Base-by-base conservation (phyloP, 345 rosid species). In the Nephelium lappaceum region DNA sequence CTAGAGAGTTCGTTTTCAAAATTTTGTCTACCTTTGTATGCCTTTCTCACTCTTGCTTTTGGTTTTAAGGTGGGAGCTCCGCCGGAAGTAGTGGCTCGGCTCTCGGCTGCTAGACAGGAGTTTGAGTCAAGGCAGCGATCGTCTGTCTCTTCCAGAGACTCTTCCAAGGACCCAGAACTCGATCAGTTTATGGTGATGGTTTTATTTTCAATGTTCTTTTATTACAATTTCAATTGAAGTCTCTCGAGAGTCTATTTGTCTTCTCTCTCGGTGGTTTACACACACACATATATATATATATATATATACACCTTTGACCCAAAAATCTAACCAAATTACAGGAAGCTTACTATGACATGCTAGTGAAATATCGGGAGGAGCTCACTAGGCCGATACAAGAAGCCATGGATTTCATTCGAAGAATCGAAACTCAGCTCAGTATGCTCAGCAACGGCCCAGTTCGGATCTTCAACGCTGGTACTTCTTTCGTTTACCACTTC, bases 261-360 rank as follows among this genome's bases (percentile, higher is more conserved):
- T 51, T 70, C 18, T 73, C 49, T 39, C 49, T 72, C 45, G 58
- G 64, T n/a, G 60, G 45, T n/a, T 61, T 27, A 43, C 21, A 31
- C n/a, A n/a, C n/a, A n/a, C n/a, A n/a, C n/a, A n/a, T n/a, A n/a
- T n/a, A n/a, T n/a, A n/a, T n/a, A n/a, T n/a, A n/a, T n/a, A n/a
- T 31, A 24, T 64, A 27, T 73, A 21, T 27, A n/a, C n/a, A n/a
- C n/a, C n/a, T 8, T 39, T 75, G 67, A 61, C 42, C 68, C 19
- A 47, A 58, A 69, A 73, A 31, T 2, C 72, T 72, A 36, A 72
- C 64, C 71, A 16, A 69, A 19, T 24, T 43, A 73, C 90, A 96
- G 99, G 99, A 93, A 77, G 99, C 98, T 24, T 96, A 96, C 42
- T 93, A 89, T 79, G 98, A 93, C 86, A 92, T 96, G 99, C 81